phyloP scores from a whole-genome alignment of 352 stramenopile species.

The Aphanomyces cochlioides region DNA sequence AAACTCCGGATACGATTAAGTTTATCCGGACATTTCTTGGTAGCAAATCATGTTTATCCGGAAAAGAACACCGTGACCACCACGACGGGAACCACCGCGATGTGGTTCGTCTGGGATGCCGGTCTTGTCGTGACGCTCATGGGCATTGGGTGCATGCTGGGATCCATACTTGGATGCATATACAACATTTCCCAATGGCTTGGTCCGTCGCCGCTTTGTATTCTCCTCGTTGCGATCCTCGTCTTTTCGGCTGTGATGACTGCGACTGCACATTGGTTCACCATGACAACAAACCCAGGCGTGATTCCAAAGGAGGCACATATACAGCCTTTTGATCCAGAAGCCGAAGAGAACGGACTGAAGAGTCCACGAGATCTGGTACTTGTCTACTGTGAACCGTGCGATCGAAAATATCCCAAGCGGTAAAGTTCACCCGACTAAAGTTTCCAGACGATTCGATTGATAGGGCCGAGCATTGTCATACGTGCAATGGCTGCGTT shows the following conservation, averaged over 20 bases:
- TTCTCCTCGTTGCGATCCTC: neutral
- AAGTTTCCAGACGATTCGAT: neutral
- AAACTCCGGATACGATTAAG: neutral
- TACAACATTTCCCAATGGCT: slow-evolving; percentile 21
- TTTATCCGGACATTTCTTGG: neutral
- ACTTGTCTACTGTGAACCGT: slow-evolving; percentile 81
- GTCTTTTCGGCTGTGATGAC: neutral
- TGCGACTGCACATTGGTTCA: slow-evolving; percentile 21
- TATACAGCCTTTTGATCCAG: slow-evolving; percentile 34
- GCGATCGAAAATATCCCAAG: slow-evolving; percentile 66
- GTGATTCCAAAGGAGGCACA: slow-evolving; percentile 44
- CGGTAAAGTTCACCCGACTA: slow-evolving; percentile 37
- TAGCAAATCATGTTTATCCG: neutral
- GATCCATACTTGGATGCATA: neutral
- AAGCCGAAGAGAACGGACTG: slow-evolving; percentile 33
- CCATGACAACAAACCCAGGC: slow-evolving; percentile 73
- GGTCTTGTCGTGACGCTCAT: slow-evolving; percentile 19
- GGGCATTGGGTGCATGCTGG: slow-evolving; percentile 18
- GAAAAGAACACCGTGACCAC: neutral
- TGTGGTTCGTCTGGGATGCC: slow-evolving; percentile 29
- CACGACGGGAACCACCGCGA: too few species aligned
- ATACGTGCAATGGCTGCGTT: slow-evolving; percentile 71
- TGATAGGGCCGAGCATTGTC: slow-evolving; percentile 68
- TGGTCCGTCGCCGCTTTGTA: neutral
- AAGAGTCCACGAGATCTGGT: slow-evolving; percentile 42